These are phyloP conservation scores for Talaromyces rugulosus DNA, from an alignment of 2,329 filamentous ascomycete genomes.

Conservation along the genomic window DNA sequence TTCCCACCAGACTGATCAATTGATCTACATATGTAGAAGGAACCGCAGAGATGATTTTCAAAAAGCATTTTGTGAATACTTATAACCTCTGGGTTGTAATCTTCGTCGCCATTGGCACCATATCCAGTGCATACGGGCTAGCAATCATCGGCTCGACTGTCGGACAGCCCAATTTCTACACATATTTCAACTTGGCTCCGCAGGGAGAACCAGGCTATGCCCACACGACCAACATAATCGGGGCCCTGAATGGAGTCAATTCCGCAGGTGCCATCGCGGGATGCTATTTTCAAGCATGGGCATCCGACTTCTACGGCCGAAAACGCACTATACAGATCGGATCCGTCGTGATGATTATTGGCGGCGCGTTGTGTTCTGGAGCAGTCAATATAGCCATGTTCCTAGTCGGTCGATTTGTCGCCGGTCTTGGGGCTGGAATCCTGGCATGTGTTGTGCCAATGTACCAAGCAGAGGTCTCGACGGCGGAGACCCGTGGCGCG, in stretches of 20 bases:
- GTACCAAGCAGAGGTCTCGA: slow-evolving; percentile 38
- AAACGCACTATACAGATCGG: slow-evolving; percentile 35
- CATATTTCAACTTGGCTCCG: slow-evolving; percentile 36
- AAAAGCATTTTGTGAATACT: slow-evolving; percentile 18
- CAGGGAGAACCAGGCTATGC: slow-evolving; percentile 37
- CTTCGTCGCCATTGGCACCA: slow-evolving; percentile 31
- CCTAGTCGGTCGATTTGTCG: slow-evolving; percentile 34
- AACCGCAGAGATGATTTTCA: slow-evolving; percentile 7
- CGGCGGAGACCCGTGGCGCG: slow-evolving; percentile 35
- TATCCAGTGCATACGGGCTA: slow-evolving; percentile 25
- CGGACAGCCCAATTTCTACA: slow-evolving; percentile 45
- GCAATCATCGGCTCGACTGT: slow-evolving; percentile 41
- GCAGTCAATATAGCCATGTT: slow-evolving; percentile 38
- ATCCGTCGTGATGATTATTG: slow-evolving; percentile 34
- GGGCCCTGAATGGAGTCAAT: slow-evolving; percentile 44
- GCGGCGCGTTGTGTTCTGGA: slow-evolving; percentile 37
- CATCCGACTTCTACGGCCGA: slow-evolving; percentile 32
- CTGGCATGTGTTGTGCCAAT: slow-evolving; percentile 23
- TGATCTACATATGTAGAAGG: not conserved
- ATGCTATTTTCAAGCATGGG: slow-evolving; percentile 28
- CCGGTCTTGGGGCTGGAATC: slow-evolving; percentile 35
- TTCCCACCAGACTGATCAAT: not conserved
- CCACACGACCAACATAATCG: slow-evolving; percentile 41
- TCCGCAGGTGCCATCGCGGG: slow-evolving; percentile 35
- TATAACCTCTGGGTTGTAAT: slow-evolving; percentile 32